Evolutionary conservation across 208 protist species (phyloP), one percentile per base, ranked within the genome.

Genomic region (Tetramitus jugosus): DNA sequence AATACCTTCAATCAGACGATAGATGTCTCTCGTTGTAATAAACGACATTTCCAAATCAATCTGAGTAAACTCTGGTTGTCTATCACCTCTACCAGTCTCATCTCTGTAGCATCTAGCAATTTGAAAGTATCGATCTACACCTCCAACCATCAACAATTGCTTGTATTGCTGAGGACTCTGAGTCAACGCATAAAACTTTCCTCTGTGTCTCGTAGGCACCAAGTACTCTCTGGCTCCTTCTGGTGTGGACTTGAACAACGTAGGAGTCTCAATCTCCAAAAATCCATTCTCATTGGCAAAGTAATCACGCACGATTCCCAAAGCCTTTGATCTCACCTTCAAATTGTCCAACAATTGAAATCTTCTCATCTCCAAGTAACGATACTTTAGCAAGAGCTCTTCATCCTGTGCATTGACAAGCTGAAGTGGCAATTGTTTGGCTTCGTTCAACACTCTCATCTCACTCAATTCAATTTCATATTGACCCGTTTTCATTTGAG

Each of bases 11-110:
- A 86, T 87, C 0, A 82, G 42, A 17, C n/a, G 31, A n/a, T 65
- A 69, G 8, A 91, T 76, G 46, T 85, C 77, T 35, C 80, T 0
- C 40, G 13, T 39, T 29, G 71, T 79, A 40, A 86, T 83, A 78
- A 85, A 91, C 0, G 85, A 80, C 31, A 90, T 43, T 67, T 91
- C 87, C 53, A 90, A 74, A 65, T 87, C 86, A 31, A 90, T 77
- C 76, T 94, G 90, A 31, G 90, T 93, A 76, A 94, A 94, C 69
- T 94, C 90, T 14, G 88, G 87, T 82, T 94, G 90, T 26, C 90
- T 79, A 72, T 94, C 90, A 7, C 82, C 79, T 33, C 90, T 76
- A 14, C 83, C 65, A 60, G 86, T 85, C 62, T 94, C 90, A 69
- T 94, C 90, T 64, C 90, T 81, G 74, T 87, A 90, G 76, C 89